Percentiles rank a stretch among this genome's conserved stretches.
Evolutionary conservation across 2,329 filamentous ascomycete genomes (phyloP).

Genomic region (Aureobasidium namibiae): DNA sequence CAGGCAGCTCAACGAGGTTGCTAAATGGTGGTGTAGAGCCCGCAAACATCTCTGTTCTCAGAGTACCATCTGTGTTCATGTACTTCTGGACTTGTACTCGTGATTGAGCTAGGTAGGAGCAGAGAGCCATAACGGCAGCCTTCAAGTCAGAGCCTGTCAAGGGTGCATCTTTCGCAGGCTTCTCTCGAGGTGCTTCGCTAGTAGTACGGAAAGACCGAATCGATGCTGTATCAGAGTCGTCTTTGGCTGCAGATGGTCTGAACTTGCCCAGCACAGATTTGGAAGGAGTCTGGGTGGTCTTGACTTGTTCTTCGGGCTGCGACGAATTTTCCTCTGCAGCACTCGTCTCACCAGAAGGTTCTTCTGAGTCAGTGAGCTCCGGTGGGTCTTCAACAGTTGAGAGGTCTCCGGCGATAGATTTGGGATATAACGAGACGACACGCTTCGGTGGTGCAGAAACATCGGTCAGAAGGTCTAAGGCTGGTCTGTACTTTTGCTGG

Average conservation of each 20-base stretch:
- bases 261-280: slow-evolving; percentile 41
- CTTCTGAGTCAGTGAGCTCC: slow-evolving; percentile 30
- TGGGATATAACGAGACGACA: slow-evolving; percentile 78
- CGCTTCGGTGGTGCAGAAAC: slow-evolving; percentile 83
- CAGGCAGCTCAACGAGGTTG: slow-evolving; percentile 30
- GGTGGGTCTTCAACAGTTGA: slow-evolving; percentile 53
- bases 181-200: slow-evolving; percentile 47
- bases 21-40: slow-evolving; percentile 35
- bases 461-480: slow-evolving; percentile 84
- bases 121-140: slow-evolving; percentile 71
- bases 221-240: slow-evolving; percentile 46
- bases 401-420: slow-evolving; percentile 71
- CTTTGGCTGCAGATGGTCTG: slow-evolving; percentile 34
- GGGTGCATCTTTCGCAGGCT: slow-evolving; percentile 43
- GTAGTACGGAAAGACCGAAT: slow-evolving; percentile 50
- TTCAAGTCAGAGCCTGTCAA: slow-evolving; percentile 77
- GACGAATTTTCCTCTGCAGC: slow-evolving; percentile 24
- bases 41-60: slow-evolving; percentile 36
- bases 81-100: slow-evolving; percentile 57
- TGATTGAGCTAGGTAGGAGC: slow-evolving; percentile 81
- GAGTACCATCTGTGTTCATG: slow-evolving; percentile 49
- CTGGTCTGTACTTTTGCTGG: slow-evolving; percentile 71
- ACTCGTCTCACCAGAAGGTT: slow-evolving; percentile 37
- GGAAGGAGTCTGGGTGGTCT: slow-evolving; percentile 24
- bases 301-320: slow-evolving; percentile 18